Evolutionary conservation across 495 filamentous ascomycete species (phyloP), one percentile per base, ranked within the genome.

Genomic region (Penicillium paxilli): DNA sequence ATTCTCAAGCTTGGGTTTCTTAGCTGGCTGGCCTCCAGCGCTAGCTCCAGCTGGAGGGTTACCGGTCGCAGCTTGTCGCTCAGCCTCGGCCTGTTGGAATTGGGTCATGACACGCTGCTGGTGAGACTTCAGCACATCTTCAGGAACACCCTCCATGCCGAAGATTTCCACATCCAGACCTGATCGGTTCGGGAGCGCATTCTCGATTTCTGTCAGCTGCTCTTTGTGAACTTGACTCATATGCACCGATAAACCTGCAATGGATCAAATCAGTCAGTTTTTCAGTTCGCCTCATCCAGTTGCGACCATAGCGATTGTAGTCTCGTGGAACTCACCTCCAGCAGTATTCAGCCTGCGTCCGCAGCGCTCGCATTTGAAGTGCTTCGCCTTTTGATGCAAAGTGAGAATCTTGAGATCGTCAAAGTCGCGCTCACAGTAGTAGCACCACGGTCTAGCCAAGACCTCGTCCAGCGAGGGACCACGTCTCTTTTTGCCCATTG

Each of bases 201-300:
- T 96, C 57, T 96, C 93, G 52, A 98, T 92, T 25, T 81, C 80
- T 1, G 83, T 83, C 14, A 98, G 77, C 23, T 82, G 87, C 67
- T 98, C 93, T 67, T 98, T 98, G 75, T 98, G 94, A 20, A 98
- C 94, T 68, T 98, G 95, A 60, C 89, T 94, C 92, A 98, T 89
- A 67, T 98, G 94, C 22, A 98, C 95, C 19, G 86, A 87, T 44
- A 98, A 82, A 75, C 92, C 92, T 97, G 57, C 21, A 8, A 20
- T 10, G 32, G 42, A 24, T 30, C 45, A 17, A 53, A 28, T 28
- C 26, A 28, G 35, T n/a, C 35, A 38, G 12, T 37, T 63, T 22
- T 54, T 57, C 17, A 57, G 30, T 65, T 17, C 32, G 5, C 22
- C 32, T 16, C 49, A 51, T 44, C 14, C 46, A 10, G 37, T 14